phyloP scores from a whole-genome alignment of 169 alveolate species.

The Miamiensis avidus region DNA sequence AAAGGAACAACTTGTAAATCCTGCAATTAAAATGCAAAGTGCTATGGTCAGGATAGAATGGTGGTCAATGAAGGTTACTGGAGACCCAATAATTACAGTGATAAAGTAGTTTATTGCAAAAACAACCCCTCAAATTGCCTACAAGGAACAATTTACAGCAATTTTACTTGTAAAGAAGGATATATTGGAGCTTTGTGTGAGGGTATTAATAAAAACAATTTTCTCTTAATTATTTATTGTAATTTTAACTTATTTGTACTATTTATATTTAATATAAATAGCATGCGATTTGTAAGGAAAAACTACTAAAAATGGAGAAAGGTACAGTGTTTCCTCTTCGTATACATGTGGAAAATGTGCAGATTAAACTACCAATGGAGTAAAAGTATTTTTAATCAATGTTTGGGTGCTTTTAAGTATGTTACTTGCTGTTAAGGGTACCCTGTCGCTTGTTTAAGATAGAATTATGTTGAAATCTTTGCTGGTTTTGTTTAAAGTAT shows the following conservation, averaged over 20 bases:
- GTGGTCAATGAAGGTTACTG: neutral
- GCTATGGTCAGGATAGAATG: neutral
- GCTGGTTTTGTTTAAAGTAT: too few species aligned
- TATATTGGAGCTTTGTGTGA: too few species aligned
- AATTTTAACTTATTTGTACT: too few species aligned
- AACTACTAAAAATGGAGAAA: neutral
- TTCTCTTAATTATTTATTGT: too few species aligned
- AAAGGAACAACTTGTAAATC: neutral
- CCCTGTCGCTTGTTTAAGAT: neutral
- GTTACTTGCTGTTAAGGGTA: neutral
- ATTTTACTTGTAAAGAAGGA: too few species aligned
- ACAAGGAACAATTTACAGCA: too few species aligned
- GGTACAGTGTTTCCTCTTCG: neutral
- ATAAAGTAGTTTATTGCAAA: neutral
- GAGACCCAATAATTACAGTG: neutral
- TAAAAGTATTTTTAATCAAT: neutral
- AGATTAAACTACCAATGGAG: neutral
- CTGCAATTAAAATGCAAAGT: neutral
- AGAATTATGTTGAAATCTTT: neutral
- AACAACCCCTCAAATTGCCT: neutral
- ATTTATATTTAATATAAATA: too few species aligned
- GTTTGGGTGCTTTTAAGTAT: neutral
- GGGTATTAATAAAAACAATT: too few species aligned
- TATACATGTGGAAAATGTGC: neutral
- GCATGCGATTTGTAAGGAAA: neutral